phyloP scores from a whole-genome alignment of 2,329 filamentous ascomycete genomes.

The Colletotrichum aenigma region DNA sequence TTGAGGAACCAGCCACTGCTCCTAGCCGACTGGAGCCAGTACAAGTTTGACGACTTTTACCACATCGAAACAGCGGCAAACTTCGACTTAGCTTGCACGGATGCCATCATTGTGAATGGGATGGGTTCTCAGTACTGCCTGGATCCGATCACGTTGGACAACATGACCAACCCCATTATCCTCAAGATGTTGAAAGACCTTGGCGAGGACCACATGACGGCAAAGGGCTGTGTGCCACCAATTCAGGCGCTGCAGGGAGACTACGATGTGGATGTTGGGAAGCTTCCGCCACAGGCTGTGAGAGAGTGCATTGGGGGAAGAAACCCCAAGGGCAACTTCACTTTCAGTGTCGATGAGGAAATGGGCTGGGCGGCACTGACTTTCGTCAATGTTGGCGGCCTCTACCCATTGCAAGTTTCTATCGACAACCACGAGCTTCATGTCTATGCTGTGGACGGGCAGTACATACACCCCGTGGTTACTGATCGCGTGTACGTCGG shows the following conservation, averaged over 20 bases:
- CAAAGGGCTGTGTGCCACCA: neutral
- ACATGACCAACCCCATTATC: neutral
- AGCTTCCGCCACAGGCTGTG: neutral
- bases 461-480: conserved; percentile 39
- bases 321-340: neutral
- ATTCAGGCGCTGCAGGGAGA: neutral
- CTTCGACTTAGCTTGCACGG: neutral
- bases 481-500: conserved; percentile 26
- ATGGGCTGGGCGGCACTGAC: neutral
- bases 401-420: conserved; percentile 27
- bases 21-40: conserved; percentile 19
- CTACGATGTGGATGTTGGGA: neutral
- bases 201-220: neutral
- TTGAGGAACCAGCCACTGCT: neutral
- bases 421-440: conserved; percentile 48
- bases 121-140: neutral
- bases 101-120: neutral
- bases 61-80: neutral
- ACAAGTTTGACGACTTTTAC: conserved; percentile 17
- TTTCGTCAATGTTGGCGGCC: neutral
- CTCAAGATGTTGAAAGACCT: neutral
- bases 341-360: neutral
- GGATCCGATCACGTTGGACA: neutral
- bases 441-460: conserved; percentile 47
- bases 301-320: neutral